These are phyloP conservation scores for Teunomyces stri DNA, from an alignment of 805 yeast species.

Conservation along the genomic window DNA sequence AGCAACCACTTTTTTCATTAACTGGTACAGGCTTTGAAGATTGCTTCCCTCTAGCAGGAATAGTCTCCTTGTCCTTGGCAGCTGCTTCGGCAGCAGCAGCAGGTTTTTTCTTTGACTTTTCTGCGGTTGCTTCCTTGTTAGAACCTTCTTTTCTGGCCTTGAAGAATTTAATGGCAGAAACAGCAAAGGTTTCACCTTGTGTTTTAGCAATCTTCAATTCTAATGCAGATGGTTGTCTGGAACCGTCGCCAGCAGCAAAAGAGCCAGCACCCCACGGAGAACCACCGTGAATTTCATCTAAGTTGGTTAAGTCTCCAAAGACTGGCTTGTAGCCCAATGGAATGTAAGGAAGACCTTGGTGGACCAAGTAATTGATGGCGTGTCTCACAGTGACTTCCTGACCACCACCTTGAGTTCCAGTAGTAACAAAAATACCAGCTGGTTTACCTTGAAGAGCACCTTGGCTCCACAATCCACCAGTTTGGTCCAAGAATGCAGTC, in stretches of 20 bases:
- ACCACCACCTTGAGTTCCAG: conserved; percentile 77
- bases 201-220: conserved; percentile 62
- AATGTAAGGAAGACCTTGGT: conserved; percentile 74
- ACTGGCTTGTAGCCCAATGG: conserved; percentile 71
- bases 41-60: conserved; percentile 9
- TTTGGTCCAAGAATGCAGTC: conserved; percentile 70
- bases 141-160: background rate
- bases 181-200: conserved; percentile 69
- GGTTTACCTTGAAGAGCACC: conserved; percentile 72
- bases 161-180: conserved; percentile 35
- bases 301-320: conserved; percentile 53
- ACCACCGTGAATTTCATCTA: conserved; percentile 74
- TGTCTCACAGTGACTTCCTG: conserved; percentile 69
- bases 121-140: conserved; percentile 1
- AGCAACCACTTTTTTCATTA: conserved; percentile 10
- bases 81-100: background rate
- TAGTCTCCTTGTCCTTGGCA: background rate
- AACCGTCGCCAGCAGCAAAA: conserved; percentile 72
- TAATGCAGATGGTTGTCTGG: conserved; percentile 60
- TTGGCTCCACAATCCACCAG: conserved; percentile 73
- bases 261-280: conserved; percentile 89
- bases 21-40: conserved; percentile 9
- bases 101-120: background rate
- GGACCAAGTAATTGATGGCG: conserved; percentile 58
- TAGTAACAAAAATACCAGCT: conserved; percentile 68